Conservation (phyloP, 2,329 filamentous ascomycete species). For the Trichoderma breve region DNA sequence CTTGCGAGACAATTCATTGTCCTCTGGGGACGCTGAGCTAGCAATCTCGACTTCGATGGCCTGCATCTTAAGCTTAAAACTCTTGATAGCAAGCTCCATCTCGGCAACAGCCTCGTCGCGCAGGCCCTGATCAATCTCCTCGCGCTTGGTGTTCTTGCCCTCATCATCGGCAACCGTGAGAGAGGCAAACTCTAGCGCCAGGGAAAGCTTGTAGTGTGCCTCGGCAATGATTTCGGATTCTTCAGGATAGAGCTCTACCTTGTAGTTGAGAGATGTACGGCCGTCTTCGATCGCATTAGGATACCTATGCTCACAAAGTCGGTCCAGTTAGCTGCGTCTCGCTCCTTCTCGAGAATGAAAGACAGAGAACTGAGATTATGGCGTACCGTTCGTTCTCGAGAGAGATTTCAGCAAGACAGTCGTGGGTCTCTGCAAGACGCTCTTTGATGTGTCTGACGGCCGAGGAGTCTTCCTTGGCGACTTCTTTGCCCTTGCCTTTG, state of each 20-base stretch:
- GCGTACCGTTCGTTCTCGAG: constrained; percentile 82
- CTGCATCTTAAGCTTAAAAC: constrained; percentile 67
- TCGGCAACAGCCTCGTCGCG: constrained; percentile 69
- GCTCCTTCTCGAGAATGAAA: not conserved
- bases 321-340: not conserved
- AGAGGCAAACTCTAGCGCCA: constrained; percentile 91
- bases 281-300: constrained; percentile 82
- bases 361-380: not conserved
- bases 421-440: constrained; percentile 86
- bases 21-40: constrained; percentile 61
- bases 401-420: constrained; percentile 93
- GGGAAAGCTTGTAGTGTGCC: constrained; percentile 92
- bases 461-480: constrained; percentile 40
- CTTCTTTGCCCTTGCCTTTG: constrained; percentile 44
- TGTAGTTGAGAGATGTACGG: constrained; percentile 72
- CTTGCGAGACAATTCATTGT: constrained; percentile 61
- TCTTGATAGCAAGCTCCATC: constrained; percentile 71
- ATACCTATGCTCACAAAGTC: constrained; percentile 52
- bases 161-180: constrained; percentile 60
- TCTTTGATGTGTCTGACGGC: constrained; percentile 67
- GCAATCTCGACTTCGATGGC: constrained; percentile 66
- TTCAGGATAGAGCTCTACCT: constrained; percentile 72
- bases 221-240: constrained; percentile 87
- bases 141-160: constrained; percentile 45
- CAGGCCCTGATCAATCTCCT: constrained; percentile 63